These are phyloP conservation scores for bread wheat (Triticum aestivum) DNA, from an alignment of 176 grass and related monocot genomes.

Conservation along the genomic window IWGSC_CS_RefSeq_v2.1 NC_057795.1:675479057-675479556, in stretches of 20 bases:
- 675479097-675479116: background rate
- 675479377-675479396: too few relatives aligned
- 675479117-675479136: background rate
- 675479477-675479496: background rate
- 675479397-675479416: too few relatives aligned
- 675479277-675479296: too few relatives aligned
- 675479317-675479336: too few relatives aligned
- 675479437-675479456: too few relatives aligned
- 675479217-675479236: background rate
- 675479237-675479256: background rate
- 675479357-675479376: too few relatives aligned
- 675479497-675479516: too few relatives aligned
- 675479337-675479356: too few relatives aligned
- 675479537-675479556: background rate
- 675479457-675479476: background rate
- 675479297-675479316: too few relatives aligned
- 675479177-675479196: background rate
- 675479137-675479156: constrained; percentile 9
- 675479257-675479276: too few relatives aligned
- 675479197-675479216: background rate
- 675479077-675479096: background rate
- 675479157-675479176: background rate
- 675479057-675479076: background rate
- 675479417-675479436: too few relatives aligned
- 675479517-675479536: background rate